Base-by-base conservation (phyloP, 495 filamentous ascomycete species). In the Halenospora varia region DNA sequence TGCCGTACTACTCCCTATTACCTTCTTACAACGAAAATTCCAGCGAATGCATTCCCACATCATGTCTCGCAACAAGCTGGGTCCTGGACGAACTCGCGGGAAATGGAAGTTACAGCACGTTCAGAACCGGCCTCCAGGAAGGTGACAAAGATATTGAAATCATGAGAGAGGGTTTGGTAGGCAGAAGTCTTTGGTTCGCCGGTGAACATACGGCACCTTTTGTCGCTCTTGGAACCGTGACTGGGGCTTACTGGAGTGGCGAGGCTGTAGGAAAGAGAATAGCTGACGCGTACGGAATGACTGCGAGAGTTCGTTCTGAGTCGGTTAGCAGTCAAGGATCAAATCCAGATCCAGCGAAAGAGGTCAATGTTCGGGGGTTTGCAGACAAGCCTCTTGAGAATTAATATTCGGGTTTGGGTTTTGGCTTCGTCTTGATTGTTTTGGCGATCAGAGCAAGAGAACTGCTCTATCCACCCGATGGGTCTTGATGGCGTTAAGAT, bases 121-220 rank as follows among this genome's bases (percentile, higher is more conserved):
- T 97, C 74, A 90, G 89, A 68, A 75, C 87, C 29, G 93, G 90
- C 0, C 65, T 95, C 18, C 67, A 81, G 58, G 75, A 83, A n/a
- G 91, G 83, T 0, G 85, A 86, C 45, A 67, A 75, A 49, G 93
- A 96, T 63, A 84, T 97, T 35, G 78, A 87, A 66, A 71, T 77
- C 1, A 82, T 96, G 75, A 75, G 92, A 25, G 72, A 79, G 2
- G 93, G 92, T 2, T 71, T 88, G 44, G 77, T 82, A 3, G 82
- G 80, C 11, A 77, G 88, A 17, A 83, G 86, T 1, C 61, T 97
- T 2, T 98, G 92, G 92, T 82, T 97, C 62, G 94, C 93, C 0
- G 93, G 93, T 0, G 93, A 98, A 70, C 94, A 97, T 73, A 96
- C 92, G 24, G 84, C 90, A 23, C 93, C 93, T 24, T 95, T 96